Evolutionary conservation across 345 rosid genomes (phyloP), one percentile per base, ranked within the genome.

Genomic region (Euphorbia peplus): DNA sequence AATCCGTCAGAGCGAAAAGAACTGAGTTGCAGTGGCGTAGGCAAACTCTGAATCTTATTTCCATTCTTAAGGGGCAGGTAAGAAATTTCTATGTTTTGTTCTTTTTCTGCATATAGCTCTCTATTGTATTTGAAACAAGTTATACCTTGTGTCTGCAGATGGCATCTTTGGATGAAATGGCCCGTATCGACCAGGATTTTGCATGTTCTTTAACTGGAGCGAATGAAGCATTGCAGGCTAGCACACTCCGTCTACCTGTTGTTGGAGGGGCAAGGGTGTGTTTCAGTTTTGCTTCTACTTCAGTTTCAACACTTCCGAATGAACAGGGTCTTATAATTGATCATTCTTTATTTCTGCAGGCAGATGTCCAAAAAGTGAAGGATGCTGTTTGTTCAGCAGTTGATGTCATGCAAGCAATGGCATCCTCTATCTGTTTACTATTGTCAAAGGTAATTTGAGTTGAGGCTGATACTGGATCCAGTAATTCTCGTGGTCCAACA

Each of bases 361-460:
- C 85, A 50, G 93, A 95, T 75, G 63, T 83, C 72, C 91, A 83
- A 44, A 88, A 81, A 48, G 76, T 91, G 60, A 88, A 88, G 74
- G 86, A 86, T 73, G 97, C 95, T 41, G 78, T 91, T 76, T 83
- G 81, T 77, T 95, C 96, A 41, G 99, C 93, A 4, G 86, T 87
- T 74, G 92, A 88, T 81, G 90, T 95, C 60, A 84, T 95, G 93
- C 96, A 90, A 69, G 87, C 93, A 56, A 88, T 95, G 93, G 86
- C 86, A 41, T 84, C 93, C 67, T 91, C 97, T 39, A 76, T 91
- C 69, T 83, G 87, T 79, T 63, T 81, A 69, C 74, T 90, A 71
- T 71, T 79, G 16, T 74, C 93, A 52, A 88, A 91, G 96, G 99
- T 90, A 44, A 66, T 64, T 22, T 67, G 37, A 42, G 16, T 18